These are phyloP conservation scores for Phytophthora hybrid DNA, from an alignment of 352 stramenopile species.

Conservation along the genomic window DNA sequence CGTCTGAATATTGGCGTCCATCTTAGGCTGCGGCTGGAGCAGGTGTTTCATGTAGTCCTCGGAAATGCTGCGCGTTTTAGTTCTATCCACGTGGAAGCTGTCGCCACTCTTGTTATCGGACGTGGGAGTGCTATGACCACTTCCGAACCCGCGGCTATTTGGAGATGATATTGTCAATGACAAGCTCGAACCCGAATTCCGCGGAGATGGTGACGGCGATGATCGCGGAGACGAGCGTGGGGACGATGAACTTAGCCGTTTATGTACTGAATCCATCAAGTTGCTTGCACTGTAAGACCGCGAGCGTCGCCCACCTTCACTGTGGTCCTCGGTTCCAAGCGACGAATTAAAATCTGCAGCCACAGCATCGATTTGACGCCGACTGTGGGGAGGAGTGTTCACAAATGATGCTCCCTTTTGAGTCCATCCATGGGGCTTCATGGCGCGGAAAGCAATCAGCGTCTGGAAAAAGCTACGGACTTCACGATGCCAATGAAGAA, in stretches of 20 bases:
- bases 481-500: conserved; percentile 90
- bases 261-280: conserved; percentile 84
- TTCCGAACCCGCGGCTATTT: conserved; percentile 67
- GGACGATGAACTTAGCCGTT: conserved; percentile 78
- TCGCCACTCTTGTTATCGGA: conserved; percentile 69
- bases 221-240: conserved; percentile 70
- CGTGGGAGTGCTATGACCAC: conserved; percentile 72
- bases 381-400: conserved; percentile 87
- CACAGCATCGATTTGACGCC: conserved; percentile 89
- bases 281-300: conserved; percentile 88
- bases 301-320: conserved; percentile 61
- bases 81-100: conserved; percentile 56
- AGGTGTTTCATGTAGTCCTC: conserved; percentile 78
- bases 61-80: conserved; percentile 78
- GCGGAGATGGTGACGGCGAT: conserved; percentile 67
- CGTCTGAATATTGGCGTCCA: conserved; percentile 86
- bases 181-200: conserved; percentile 48
- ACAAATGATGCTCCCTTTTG: conserved; percentile 88
- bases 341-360: conserved; percentile 89
- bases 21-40: conserved; percentile 75
- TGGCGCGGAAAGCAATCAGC: conserved; percentile 83
- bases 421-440: conserved; percentile 90
- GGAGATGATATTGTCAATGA: conserved; percentile 85
- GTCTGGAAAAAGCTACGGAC: conserved; percentile 90
- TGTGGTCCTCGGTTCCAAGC: conserved; percentile 69